Base-by-base conservation (phyloP, 2,329 filamentous ascomycete species). In the Botrytis medusae region DNA sequence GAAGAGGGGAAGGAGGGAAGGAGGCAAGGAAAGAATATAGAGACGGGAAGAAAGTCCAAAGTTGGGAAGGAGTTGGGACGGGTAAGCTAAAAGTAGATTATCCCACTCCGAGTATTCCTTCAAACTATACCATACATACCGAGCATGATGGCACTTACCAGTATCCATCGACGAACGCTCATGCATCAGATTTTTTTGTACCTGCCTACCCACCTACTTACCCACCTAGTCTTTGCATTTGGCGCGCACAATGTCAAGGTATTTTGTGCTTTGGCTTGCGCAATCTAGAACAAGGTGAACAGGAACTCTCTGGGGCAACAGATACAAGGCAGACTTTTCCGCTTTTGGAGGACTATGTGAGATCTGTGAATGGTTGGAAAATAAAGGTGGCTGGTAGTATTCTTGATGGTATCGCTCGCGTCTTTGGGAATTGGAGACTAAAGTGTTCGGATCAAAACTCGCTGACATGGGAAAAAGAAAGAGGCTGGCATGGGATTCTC, bases 201-300 rank as follows among this genome's bases (percentile, higher is more conserved):
- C 32, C 18, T 14, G 4, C 34, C 6, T 9, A 51, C 46, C 20
- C 22, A 22, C 16, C 46, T 48, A 1, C 54, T 32, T 10, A 12
- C 40, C 14, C 2, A 2, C 40, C 40, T 14, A 9, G 2, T 16
- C 40, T 42, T 12, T 42, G 7, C 12, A 42, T 42, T 57, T 57
- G n/a, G 12, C 54, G n/a, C 54, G 10, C n/a, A 16, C 12, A 57
- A 57, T 18, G 7, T n/a, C 48, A n/a, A 54, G 48, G 48, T n/a
- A 54, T 54, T 22, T 25, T 22, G 16, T 20, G 18, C 22, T 48
- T 48, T 60, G 57, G 29, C 29, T 60, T 34, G 29, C 62, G 62
- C n/a, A 48, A 44, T 65, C 62, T 65, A 44, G 63, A 67, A 67
- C 12, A 44, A 65, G 18, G n/a, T 29, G 29, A 25, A 14, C 63